These are phyloP conservation scores for Scheffersomyces stambukii DNA, from an alignment of 1,139 yeast species.

Conservation along the genomic window DNA sequence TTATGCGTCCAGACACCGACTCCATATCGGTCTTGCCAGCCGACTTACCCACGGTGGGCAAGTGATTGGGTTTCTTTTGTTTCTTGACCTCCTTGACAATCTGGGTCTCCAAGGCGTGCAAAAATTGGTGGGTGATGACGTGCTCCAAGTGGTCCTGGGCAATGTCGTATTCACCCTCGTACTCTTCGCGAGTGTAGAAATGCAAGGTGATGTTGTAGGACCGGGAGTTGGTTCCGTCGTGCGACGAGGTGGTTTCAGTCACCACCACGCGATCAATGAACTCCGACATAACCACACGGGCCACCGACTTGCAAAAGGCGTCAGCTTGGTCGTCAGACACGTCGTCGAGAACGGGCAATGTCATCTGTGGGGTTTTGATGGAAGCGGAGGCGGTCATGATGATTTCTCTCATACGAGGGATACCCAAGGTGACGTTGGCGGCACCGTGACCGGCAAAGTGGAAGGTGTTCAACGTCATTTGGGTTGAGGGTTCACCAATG, in stretches of 20 bases:
- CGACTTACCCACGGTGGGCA: constrained; percentile 72
- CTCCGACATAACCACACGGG: constrained; percentile 82
- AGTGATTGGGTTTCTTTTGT: constrained; percentile 58
- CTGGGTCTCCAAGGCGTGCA: constrained; percentile 64
- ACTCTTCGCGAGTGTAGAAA: constrained; percentile 75
- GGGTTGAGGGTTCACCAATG: constrained; percentile 98
- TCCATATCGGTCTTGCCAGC: constrained; percentile 49
- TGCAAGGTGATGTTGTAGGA: constrained; percentile 70
- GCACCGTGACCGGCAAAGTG: constrained; percentile 99
- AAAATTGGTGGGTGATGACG: constrained; percentile 62
- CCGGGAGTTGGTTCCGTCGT: constrained; percentile 54
- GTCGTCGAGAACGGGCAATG: constrained; percentile 75
- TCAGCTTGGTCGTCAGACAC: constrained; percentile 87
- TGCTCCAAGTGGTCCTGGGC: constrained; percentile 73
- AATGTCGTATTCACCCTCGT: constrained; percentile 84
- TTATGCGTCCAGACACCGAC: constrained; percentile 31
- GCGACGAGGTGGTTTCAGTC: constrained; percentile 76
- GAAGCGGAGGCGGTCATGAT: constrained; percentile 97
- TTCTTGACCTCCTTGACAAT: constrained; percentile 80
- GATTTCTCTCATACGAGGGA: constrained; percentile 99
- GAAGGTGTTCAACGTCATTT: constrained; percentile 98
- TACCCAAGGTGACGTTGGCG: constrained; percentile 98
- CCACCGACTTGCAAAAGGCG: constrained; percentile 87
- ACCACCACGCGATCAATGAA: constrained; percentile 82
- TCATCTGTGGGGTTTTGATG: constrained; percentile 98